Percentiles rank a stretch among this genome's conserved stretches.
Conservation (phyloP, 2,329 filamentous ascomycete species). For the Aspergillus sp. region DNA sequence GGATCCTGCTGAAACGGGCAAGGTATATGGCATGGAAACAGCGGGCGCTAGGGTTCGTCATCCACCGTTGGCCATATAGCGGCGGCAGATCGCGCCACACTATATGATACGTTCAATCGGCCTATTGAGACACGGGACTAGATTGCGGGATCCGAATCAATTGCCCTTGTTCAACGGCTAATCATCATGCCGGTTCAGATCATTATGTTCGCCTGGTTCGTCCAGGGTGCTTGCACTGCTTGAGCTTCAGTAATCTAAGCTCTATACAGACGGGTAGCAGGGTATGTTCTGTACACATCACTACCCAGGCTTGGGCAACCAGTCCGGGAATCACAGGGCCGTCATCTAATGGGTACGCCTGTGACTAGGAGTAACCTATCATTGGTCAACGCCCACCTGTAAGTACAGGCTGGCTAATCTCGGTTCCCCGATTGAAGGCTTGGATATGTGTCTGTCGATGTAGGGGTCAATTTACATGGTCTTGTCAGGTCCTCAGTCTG, state of each 20-base stretch:
- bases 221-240: background rate
- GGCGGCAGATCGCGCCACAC: background rate
- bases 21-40: background rate
- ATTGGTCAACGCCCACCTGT: too few relatives aligned
- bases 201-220: background rate
- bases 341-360: too few relatives aligned
- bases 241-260: background rate
- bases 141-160: slow-evolving; percentile 3
- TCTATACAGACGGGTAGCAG: too few relatives aligned
- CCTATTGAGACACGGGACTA: background rate
- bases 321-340: too few relatives aligned
- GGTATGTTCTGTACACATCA: too few relatives aligned
- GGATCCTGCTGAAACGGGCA: background rate
- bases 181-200: slow-evolving; percentile 1
- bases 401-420: too few relatives aligned
- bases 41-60: background rate
- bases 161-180: background rate
- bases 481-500: slow-evolving; percentile 4
- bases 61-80: background rate
- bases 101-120: background rate
- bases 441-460: too few relatives aligned
- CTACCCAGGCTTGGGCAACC: too few relatives aligned
- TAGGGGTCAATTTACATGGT: background rate
- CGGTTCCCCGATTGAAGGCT: too few relatives aligned
- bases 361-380: too few relatives aligned